phyloP scores from a whole-genome alignment of 331 rosid genomes.

The Spiraea crenata region DNA sequence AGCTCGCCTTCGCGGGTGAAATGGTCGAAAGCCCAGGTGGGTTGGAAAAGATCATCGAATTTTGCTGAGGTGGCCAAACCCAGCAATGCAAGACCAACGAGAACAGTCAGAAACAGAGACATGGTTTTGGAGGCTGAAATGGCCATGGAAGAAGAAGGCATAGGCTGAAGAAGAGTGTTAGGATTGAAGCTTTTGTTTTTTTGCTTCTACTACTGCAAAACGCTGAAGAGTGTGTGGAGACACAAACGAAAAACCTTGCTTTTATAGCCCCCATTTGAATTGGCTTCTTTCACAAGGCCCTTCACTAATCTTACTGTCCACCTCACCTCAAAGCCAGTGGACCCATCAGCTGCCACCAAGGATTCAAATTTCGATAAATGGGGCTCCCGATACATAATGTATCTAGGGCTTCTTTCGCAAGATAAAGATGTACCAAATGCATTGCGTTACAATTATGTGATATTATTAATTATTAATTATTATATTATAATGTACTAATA shows the following conservation, averaged over 20 bases:
- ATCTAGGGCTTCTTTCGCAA: no score
- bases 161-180: neutral
- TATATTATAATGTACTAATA: no score
- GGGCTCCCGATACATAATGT: no score
- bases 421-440: no score
- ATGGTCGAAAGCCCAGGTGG: constrained; percentile 86
- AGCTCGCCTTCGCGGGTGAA: constrained; percentile 67
- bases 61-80: constrained; percentile 54
- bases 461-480: no score
- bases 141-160: constrained; percentile 23
- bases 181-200: constrained; percentile 25
- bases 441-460: no score
- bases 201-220: constrained; percentile 28
- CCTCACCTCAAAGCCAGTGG: constrained; percentile 19
- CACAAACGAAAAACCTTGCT: constrained; percentile 12
- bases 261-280: constrained; percentile 41
- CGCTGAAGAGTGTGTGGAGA: constrained; percentile 19
- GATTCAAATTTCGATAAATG: constrained; percentile 32
- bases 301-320: constrained; percentile 22
- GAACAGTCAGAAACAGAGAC: constrained; percentile 25
- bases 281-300: constrained; percentile 51
- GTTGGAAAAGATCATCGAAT: constrained; percentile 81
- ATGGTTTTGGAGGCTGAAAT: constrained; percentile 2
- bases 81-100: constrained; percentile 39
- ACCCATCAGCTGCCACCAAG: constrained; percentile 53